Conservation (phyloP, 331 rosid species). For the Pyrus hybrid region DNA sequence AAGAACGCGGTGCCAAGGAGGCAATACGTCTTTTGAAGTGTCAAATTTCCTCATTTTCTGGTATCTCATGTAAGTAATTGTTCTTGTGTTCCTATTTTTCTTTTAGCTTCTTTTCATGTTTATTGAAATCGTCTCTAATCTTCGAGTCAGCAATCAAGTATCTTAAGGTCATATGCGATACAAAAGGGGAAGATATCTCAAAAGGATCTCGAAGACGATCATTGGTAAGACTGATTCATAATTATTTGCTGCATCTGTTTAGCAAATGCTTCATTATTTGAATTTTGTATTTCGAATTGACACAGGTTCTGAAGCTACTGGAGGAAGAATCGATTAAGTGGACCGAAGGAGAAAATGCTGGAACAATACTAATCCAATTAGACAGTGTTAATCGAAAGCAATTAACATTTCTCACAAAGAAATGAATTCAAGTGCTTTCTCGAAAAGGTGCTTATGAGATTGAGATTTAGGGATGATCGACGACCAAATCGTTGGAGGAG, state of each 20-base stretch:
- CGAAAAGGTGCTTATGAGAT: neutral
- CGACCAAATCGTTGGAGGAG: neutral
- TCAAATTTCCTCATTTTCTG: conserved; percentile 61
- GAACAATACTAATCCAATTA: conserved; percentile 48
- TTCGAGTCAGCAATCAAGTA: conserved; percentile 47
- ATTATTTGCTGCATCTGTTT: neutral
- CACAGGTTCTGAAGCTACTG: conserved; percentile 55
- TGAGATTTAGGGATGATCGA: neutral
- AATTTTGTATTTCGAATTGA: neutral
- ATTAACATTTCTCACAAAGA: conserved; percentile 36
- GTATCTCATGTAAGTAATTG: conserved; percentile 49
- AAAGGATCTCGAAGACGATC: conserved; percentile 43
- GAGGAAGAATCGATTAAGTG: conserved; percentile 64
- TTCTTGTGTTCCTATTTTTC: neutral
- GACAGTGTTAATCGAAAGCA: conserved; percentile 29
- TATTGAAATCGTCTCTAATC: neutral
- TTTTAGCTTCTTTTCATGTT: conserved; percentile 1
- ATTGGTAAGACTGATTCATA: conserved; percentile 30
- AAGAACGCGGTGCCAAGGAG: conserved; percentile 37
- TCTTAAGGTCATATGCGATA: conserved; percentile 59
- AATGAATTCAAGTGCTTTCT: conserved; percentile 10
- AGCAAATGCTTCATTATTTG: neutral
- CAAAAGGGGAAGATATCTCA: conserved; percentile 35
- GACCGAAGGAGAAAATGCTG: conserved; percentile 52
- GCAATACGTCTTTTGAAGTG: conserved; percentile 48